A percentile compares a stretch with the other conserved stretches of the same genome.
These are phyloP conservation scores for Porcisia deanei DNA, from an alignment of 208 protist species.

Conservation along the genomic window DNA sequence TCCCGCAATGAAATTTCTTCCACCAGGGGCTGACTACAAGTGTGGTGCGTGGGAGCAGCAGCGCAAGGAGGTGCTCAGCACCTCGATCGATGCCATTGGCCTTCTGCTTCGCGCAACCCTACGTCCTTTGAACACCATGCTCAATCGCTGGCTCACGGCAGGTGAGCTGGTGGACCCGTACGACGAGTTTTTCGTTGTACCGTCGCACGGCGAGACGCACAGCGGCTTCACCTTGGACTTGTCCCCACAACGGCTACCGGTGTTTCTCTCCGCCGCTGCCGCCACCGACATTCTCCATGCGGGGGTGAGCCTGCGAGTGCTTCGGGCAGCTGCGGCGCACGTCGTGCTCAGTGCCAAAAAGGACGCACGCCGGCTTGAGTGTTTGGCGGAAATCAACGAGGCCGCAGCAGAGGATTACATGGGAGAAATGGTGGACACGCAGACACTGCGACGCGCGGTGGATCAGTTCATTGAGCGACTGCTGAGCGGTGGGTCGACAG, in stretches of 20 bases:
- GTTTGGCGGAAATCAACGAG: slow-evolving; percentile 18
- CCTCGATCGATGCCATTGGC: slow-evolving; percentile 53
- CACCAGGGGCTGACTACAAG: neutral
- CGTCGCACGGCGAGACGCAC: slow-evolving; percentile 54
- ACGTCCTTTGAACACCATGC: slow-evolving; percentile 61
- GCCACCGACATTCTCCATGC: slow-evolving; percentile 60
- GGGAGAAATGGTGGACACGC: slow-evolving; percentile 33
- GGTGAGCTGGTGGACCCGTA: slow-evolving; percentile 66
- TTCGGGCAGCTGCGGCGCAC: slow-evolving; percentile 64
- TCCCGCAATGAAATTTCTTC: neutral
- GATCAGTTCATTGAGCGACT: slow-evolving; percentile 27
- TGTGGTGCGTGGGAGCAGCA: neutral
- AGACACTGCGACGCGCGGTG: slow-evolving; percentile 29
- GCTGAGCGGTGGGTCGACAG: slow-evolving; percentile 18
- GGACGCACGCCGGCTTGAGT: slow-evolving; percentile 29
- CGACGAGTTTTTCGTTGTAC: slow-evolving; percentile 89
- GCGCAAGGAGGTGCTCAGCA: slow-evolving; percentile 29
- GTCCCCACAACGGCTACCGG: slow-evolving; percentile 65
- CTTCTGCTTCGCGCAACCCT: slow-evolving; percentile 55
- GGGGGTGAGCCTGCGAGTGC: slow-evolving; percentile 69
- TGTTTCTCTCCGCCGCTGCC: slow-evolving; percentile 59
- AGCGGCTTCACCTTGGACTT: slow-evolving; percentile 68
- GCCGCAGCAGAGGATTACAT: slow-evolving; percentile 29
- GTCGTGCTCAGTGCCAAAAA: slow-evolving; percentile 38
- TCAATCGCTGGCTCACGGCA: slow-evolving; percentile 57